Base-by-base conservation (phyloP, 1,139 yeast species). In the Pichia sp. region DNA sequence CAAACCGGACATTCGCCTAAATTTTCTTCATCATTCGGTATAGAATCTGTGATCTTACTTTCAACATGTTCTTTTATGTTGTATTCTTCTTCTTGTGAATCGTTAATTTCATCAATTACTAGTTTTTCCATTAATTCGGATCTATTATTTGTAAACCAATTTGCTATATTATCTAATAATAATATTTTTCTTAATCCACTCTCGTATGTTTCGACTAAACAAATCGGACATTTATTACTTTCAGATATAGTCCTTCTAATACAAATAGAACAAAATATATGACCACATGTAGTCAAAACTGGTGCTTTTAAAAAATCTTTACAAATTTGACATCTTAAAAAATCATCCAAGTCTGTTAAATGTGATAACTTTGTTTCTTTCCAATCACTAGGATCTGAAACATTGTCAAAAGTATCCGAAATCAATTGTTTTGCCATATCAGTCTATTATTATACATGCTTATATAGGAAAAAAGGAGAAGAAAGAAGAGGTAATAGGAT, bases 191-290 rank as follows among this genome's bases (percentile, higher is more conserved):
- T 73, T 46, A 90, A 66, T 56, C 79, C 78, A 48, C 90, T 80
- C 56, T 87, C 94, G 59, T 80, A 77, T 25, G 84, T 77, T 56
- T 81, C 87, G 13, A 76, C 70, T 36, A 84, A 75, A 64, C 98
- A 92, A 45, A 86, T 68, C 0, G 97, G 97, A 62, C 97, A 92
- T 49, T 75, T 69, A 37, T 76, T 74, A 35, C 77, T 79, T 40
- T 68, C 68, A 24, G 80, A 70, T 42, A 90, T 67, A 53, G 83
- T 80, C 54, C 85, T 78, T 52, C 97, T 73, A 35, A 92, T 86
- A 63, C 98, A 92, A 23, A 83, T 74, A 0, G 96, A 88, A 64
- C 98, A 92, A 62, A 89, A 92, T 0, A 94, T 83, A 63, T 92
- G 97, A 43, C 86, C 84, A 68, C 97, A 90, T 7, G 83, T 75